Evolutionary conservation across 768 basidiomycete species (phyloP), one percentile per base, ranked within the genome.

Genomic region (Boletus pseudo-olivaceus): DNA sequence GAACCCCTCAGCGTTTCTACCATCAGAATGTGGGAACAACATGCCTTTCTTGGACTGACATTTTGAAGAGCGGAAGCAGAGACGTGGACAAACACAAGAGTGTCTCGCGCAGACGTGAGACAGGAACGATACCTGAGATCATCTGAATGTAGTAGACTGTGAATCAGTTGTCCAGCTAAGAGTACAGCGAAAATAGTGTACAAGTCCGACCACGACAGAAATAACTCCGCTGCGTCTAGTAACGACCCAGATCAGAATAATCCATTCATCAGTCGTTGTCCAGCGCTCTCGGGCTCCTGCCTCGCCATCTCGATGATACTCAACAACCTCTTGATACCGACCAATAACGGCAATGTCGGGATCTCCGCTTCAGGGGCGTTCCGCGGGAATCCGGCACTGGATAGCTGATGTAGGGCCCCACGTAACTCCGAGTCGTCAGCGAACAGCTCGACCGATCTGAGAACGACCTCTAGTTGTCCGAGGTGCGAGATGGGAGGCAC

Each of bases 241-340:
- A 45, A 34, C 23, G 33, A 42, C 23, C n/a, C 34, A 14, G 50
- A 61, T 61, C 50, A 68, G 47, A 89, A 78, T 51, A 92, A 68
- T 35, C 82, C 83, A 44, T 76, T 78, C 52, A 78, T 79, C 55
- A 93, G 70, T 54, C 90, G 78, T 63, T 87, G 83, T 29, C 82
- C 90, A 15, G 85, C 88, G 57, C 84, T 86, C 47, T 90, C 85
- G 1, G 92, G 92, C 65, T 97, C 96, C 74, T 98, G 97, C 64
- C 96, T 80, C 45, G 95, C 91, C 95, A 97, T 98, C 78, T 99
- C 97, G 19, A 95, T 79, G 51, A 90, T 79, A 55, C 86, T 92
- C 67, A 99, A 70, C 69, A 99, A 65, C 73, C 90, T 94, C 83
- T 98, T 98, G 64, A 99, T 84, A 0, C 97, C 97, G 44, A 98